phyloP scores from a whole-genome alignment of 176 grass and related monocot species.

The Puccinellia tenuiflora region DNA sequence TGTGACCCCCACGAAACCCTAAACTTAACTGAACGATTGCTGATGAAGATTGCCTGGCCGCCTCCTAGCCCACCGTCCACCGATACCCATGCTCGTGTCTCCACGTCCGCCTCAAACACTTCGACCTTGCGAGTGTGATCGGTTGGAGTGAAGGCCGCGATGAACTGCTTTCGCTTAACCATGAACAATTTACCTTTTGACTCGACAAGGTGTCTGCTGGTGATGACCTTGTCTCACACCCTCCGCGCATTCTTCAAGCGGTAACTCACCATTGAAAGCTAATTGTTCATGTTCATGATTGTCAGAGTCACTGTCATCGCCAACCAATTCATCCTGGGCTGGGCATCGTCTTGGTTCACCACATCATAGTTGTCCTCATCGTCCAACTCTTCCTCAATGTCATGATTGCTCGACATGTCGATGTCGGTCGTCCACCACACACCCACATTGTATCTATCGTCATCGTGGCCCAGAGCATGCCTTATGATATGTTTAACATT shows the following conservation, averaged over 20 bases:
- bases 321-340: not conserved
- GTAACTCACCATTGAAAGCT: not conserved
- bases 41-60: not conserved
- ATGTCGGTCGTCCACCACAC: not conserved
- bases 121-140: not conserved
- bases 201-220: not conserved
- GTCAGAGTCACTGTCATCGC: not conserved
- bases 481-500: not conserved
- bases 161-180: not conserved
- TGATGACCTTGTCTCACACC: not conserved
- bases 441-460: not conserved
- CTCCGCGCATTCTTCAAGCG: not conserved
- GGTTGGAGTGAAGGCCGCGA: not conserved
- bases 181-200: not conserved
- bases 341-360: not conserved
- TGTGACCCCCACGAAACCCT: too few relatives aligned
- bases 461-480: not conserved
- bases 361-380: not conserved
- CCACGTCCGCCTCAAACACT: not conserved
- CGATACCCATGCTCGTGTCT: not conserved
- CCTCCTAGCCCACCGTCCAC: not conserved
- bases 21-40: too few relatives aligned
- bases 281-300: not conserved
- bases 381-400: too few relatives aligned
- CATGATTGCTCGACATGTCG: not conserved